A percentile compares a stretch with the other conserved stretches of the same genome.
phyloP scores from a whole-genome alignment of 2,329 filamentous ascomycete genomes.

The Sclerotinia sclerotiorum region DNA sequence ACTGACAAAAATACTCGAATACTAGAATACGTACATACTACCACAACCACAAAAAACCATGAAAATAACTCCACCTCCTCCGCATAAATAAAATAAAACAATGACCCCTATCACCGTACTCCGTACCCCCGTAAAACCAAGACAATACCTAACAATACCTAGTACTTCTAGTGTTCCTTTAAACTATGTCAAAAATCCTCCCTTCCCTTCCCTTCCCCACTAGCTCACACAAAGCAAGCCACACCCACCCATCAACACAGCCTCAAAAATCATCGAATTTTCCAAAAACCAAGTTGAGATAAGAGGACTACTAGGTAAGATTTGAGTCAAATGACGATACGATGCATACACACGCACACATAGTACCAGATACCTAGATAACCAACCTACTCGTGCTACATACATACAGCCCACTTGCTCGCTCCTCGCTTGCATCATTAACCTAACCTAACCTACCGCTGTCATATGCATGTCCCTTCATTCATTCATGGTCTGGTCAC shows the following conservation, averaged over 20 bases:
- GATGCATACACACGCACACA: not conserved
- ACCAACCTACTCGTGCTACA: too few relatives aligned
- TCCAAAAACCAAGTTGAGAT: not conserved
- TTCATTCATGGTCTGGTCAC: not conserved
- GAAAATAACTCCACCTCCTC: not conserved
- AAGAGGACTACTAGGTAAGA: not conserved
- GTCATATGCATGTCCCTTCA: not conserved
- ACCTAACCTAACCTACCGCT: not conserved
- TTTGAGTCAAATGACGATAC: not conserved
- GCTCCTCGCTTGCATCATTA: not conserved
- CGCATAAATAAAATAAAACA: not conserved
- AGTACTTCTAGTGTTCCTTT: too few relatives aligned
- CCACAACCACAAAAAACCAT: not conserved
- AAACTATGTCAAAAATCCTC: too few relatives aligned
- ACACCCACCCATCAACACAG: not conserved
- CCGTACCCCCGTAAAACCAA: not conserved
- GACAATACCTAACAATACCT: not conserved
- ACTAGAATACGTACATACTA: too few relatives aligned
- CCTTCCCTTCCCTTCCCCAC: too few relatives aligned
- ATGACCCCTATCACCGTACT: not conserved
- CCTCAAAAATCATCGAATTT: not conserved
- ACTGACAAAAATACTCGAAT: not conserved
- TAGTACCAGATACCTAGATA: too few relatives aligned
- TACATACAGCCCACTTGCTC: not conserved
- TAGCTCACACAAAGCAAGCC: not conserved